Evolutionary conservation across 225 moss, liverwort and hornwort species (phyloP), one percentile per base, ranked within the genome.

Genomic region (Bryoerythrophyllum caledonicum): DNA sequence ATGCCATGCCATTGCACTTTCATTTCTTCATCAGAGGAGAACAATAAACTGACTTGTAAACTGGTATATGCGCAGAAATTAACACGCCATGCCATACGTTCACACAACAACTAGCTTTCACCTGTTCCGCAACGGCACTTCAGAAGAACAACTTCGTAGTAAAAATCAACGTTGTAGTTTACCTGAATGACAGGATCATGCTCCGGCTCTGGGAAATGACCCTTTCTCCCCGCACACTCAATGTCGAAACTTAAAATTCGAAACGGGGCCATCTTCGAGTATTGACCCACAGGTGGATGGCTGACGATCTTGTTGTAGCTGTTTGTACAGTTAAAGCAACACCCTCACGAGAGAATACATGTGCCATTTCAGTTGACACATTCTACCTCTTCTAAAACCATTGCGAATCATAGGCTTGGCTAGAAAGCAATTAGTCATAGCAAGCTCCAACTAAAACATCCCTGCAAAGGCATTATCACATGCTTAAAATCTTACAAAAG

Each of bases 101-200:
- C 61, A 67, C 60, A 54, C 20, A 76, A 28, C 44, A 71, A 40
- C 51, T 25, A n/a, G 48, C 37, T 55, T 63, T 44, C 75, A 60
- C 62, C 43, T 57, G 44, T n/a, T n/a, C n/a, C n/a, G n/a, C n/a
- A n/a, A n/a, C n/a, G n/a, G n/a, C n/a, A n/a, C n/a, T 25, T 70
- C 65, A n/a, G n/a, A 44, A 67, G n/a, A 43, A 67, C 19, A 23
- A 54, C 21, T 38, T 53, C 71, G 17, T 10, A 65, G 43, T 67
- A 25, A 60, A n/a, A 38, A 53, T 56, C 52, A 55, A 67, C 14
- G 24, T 20, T 62, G 17, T 27, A 57, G 30, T 34, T 40, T 83
- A 93, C 93, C 94, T 96, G 96, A 71, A 96, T 94, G 69, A 96
- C 94, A 75, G 96, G 92, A 86, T 96, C 96, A 71, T 96, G 92